Evolutionary conservation across 2,329 filamentous ascomycete species (phyloP), one percentile per base, ranked within the genome.

Genomic region (Drechslerella stenobrocha): DNA sequence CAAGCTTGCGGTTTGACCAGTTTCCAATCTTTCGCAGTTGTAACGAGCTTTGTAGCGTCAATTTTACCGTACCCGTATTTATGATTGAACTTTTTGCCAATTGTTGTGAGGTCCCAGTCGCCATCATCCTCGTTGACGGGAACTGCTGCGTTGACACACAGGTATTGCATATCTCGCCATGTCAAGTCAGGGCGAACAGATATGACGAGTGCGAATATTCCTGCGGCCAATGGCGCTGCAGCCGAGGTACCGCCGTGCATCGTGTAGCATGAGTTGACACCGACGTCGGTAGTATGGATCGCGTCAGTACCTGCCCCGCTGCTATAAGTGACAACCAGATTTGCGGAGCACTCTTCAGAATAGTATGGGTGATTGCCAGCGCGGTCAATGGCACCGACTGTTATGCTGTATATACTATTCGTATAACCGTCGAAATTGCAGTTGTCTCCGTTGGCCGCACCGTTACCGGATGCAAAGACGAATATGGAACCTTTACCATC

Each of bases 361-460:
- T 98, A 98, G 76, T 92, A 93, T 0, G 93, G 91, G 75, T 97
- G 92, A n/a, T 83, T 77, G 35, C 92, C 91, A 71, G 87, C 85
- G 64, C 89, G 83, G 75, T 96, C 91, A 70, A 98, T 87, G 30
- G 92, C 92, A 34, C 93, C 93, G 15, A 98, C 90, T 0, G 91
- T 96, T 73, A 98, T 93, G 76, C 90, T 96, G 81, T 97, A 98
- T 73, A 98, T 98, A 75, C 91, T 96, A 80, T 98, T 98, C 65
- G 93, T 98, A 78, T 98, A 98, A 35, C 93, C 93, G 75, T 98
- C 93, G 76, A 98, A 98, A 76, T 98, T 98, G 82, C 93, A 98
- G 77, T 98, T 97, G 76, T 98, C 93, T 46, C 89, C 91, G 70
- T 80, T 84, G 2, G 81, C 80, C 7, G 92, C 95, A 61, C 93